phyloP scores from a whole-genome alignment of 163 green algal species.

The Scenedesmus sp. region DNA sequence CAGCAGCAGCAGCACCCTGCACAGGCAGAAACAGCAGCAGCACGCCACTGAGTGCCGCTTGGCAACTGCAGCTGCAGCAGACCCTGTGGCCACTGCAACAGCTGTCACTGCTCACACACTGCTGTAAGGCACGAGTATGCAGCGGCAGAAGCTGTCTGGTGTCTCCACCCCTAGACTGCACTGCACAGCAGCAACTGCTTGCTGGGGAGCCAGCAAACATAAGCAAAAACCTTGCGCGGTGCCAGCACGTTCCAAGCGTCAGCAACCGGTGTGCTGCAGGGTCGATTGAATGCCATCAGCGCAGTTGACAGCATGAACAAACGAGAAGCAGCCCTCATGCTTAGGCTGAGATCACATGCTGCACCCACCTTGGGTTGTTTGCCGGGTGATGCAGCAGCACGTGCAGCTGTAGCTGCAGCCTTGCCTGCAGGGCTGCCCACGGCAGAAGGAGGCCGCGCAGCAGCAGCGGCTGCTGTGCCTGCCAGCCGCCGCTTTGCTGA shows the following conservation, averaged over 20 bases:
- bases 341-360: not conserved
- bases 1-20: not conserved
- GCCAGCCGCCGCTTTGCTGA: not conserved
- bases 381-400: not conserved
- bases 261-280: too few relatives aligned
- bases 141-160: not conserved
- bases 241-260: too few relatives aligned
- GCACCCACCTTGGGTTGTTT: not conserved
- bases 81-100: not conserved
- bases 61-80: not conserved
- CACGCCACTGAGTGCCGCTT: not conserved
- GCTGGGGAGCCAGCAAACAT: too few relatives aligned
- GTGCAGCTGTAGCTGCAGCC: not conserved
- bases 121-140: not conserved
- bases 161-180: too few relatives aligned
- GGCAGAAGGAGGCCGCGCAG: not conserved
- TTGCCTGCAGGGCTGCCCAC: not conserved
- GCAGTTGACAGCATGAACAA: too few relatives aligned
- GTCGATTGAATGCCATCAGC: too few relatives aligned
- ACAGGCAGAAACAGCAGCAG: not conserved
- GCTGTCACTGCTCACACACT: not conserved
- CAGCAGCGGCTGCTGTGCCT: not conserved
- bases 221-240: too few relatives aligned
- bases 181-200: too few relatives aligned
- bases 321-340: too few relatives aligned